Base-by-base conservation (phyloP, 140 eudicot species). In the Oenanthe javanica region DNA sequence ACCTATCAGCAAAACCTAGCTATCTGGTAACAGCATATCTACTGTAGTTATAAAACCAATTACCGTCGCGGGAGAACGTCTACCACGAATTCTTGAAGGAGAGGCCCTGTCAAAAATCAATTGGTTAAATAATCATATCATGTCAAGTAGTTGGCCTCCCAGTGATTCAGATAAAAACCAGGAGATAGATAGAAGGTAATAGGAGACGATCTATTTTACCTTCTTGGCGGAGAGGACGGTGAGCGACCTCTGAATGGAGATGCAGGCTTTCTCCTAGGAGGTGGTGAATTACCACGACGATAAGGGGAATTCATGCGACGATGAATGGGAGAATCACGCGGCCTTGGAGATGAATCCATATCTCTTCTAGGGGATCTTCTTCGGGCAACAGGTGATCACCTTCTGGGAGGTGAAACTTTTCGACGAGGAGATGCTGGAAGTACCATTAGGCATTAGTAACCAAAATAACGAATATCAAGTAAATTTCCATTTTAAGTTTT, bases 21-120 rank as follows among this genome's bases (percentile, higher is more conserved):
- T 49, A 48, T 75, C 18, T 48, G 43, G 57, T 79, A 18, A 63
- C 59, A 42, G 5, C 59, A 63, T 61, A 79, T 11, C 5, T 63
- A 63, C 57, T 61, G 57, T 50, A 49, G 2, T 38, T 52, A 16
- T 23, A 71, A 16, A 50, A 71, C n/a, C 50, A 71, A 25, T 55
- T 92, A 94, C 99, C 95, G 93, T 77, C 99, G 94, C 79, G 43
- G 98, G 99, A 49, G 99, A 90, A 59, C 97, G 93, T 82, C 97
- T 88, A 85, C 88, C 98, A 76, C 96, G 98, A 21, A 85, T 75
- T 23, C 98, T 86, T 23, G 96, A 85, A 6, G 98, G 98, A 84
- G 98, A 88, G 40, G 70, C 86, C 92, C 97, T 90, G 81, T 72
- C 57, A 6, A 75, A 57, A 54, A 63, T 42, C 70, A 76, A 51